phyloP scores from a whole-genome alignment of 2,329 filamentous ascomycete genomes.

The Hymenotorrendiella dingleyae region DNA sequence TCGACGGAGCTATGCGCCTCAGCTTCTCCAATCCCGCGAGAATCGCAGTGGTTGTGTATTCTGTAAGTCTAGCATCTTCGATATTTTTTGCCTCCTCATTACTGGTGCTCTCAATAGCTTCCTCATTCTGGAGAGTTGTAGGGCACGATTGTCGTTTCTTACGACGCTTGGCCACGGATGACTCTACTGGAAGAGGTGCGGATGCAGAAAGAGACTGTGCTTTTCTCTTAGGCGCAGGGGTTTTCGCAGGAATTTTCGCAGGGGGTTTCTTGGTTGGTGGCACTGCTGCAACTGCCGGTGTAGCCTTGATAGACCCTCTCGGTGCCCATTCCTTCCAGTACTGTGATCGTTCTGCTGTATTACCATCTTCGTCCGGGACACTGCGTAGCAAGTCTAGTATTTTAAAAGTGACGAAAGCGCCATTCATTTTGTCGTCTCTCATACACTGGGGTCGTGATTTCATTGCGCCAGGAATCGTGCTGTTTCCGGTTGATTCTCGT shows the following conservation, averaged over 20 bases:
- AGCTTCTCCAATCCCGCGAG: constrained; percentile 5
- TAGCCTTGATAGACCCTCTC: constrained; percentile 4
- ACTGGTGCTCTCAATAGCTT: too few species aligned
- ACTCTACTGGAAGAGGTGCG: background rate
- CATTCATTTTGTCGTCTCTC: constrained; percentile 28
- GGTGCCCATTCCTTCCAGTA: constrained; percentile 15
- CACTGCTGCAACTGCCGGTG: too few species aligned
- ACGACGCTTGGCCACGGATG: background rate
- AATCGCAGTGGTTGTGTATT: too few species aligned
- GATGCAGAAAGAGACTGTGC: constrained; percentile 5
- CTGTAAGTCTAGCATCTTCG: too few species aligned
- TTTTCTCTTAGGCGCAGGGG: constrained; percentile 4
- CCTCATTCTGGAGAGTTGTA: background rate
- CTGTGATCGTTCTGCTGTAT: constrained; percentile 8
- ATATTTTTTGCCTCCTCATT: too few species aligned
- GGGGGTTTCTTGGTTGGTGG: background rate
- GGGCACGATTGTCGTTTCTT: constrained; percentile 13
- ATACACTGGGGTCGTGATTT: constrained; percentile 17
- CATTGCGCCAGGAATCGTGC: constrained; percentile 1
- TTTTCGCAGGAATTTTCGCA: constrained; percentile 4
- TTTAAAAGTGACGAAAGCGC: constrained; percentile 25
- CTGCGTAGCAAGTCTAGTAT: constrained; percentile 24
- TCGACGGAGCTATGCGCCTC: background rate
- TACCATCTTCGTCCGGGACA: constrained; percentile 17
- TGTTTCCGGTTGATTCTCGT: background rate